A percentile compares a stretch with the other conserved stretches of the same genome.
These are phyloP conservation scores for Lichenothelia convexa DNA, from an alignment of 495 filamentous ascomycete genomes.

Conservation along the genomic window DNA sequence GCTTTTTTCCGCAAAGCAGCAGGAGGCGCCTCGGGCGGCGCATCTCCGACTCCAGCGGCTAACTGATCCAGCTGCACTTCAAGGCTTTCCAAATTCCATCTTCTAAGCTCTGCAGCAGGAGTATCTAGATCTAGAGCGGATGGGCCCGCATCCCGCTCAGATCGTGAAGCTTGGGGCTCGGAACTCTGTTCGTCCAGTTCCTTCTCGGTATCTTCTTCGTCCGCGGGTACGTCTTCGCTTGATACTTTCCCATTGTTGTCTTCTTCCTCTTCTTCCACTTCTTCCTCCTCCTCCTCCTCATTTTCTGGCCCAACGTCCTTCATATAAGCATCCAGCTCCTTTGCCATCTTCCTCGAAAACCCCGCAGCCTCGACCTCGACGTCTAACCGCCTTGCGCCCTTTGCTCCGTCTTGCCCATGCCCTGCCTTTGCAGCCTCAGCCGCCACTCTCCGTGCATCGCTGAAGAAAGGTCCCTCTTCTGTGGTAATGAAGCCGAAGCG, in stretches of 20 bases:
- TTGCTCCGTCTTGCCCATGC: no score
- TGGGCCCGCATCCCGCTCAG: no score
- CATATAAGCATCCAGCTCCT: constrained; percentile 82
- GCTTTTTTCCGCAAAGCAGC: no score
- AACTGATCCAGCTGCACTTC: no score
- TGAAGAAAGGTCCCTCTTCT: constrained; percentile 66
- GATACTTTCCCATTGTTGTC: constrained; percentile 3
- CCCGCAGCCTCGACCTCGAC: constrained; percentile 82
- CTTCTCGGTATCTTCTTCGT: constrained; percentile 2
- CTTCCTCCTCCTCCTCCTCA: constrained; percentile 27
- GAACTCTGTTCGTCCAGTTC: no score
- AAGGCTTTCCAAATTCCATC: no score
- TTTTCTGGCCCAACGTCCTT: constrained; percentile 45
- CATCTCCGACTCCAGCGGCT: no score
- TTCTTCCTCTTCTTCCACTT: constrained; percentile 8
- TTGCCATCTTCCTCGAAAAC: constrained; percentile 89
- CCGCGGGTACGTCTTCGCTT: not conserved
- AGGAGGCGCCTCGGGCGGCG: no score
- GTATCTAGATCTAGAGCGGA: no score
- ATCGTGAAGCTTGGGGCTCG: no score
- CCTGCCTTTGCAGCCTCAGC: no score
- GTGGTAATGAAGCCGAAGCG: constrained; percentile 76
- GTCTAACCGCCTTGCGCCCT: constrained; percentile 54
- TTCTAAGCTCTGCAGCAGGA: no score
- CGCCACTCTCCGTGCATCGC: constrained; percentile 48